phyloP scores from a whole-genome alignment of 2,329 filamentous ascomycete species.

The Aspergillus novofumigatus region DNA sequence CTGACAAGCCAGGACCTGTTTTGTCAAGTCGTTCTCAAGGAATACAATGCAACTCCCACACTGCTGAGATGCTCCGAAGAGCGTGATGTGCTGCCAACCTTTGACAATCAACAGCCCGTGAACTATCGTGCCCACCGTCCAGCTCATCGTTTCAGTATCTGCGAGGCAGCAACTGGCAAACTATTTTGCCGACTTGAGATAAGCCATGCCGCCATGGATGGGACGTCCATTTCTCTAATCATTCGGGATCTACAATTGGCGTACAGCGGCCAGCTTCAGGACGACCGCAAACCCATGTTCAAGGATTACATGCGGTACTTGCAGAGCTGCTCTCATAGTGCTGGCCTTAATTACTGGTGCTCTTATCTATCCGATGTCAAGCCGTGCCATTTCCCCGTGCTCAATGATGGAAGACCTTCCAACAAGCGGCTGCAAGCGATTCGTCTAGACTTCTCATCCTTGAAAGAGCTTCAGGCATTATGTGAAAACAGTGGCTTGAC shows the following conservation, averaged over 20 bases:
- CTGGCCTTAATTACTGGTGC: conserved; percentile 36
- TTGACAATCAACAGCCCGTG: conserved; percentile 27
- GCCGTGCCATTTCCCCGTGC: conserved; percentile 34
- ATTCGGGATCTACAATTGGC: conserved; percentile 44
- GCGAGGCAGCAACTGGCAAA: conserved; percentile 34
- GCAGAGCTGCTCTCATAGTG: conserved; percentile 18
- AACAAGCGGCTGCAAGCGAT: conserved; percentile 27
- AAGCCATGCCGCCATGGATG: conserved; percentile 51
- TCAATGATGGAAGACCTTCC: conserved; percentile 25
- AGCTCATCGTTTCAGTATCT: conserved; percentile 46
- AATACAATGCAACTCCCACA: conserved; percentile 22
- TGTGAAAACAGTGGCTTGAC: conserved; percentile 46
- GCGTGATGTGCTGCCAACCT: conserved; percentile 23
- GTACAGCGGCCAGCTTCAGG: conserved; percentile 42
- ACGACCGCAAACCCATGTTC: conserved; percentile 32
- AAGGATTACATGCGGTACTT: conserved; percentile 34
- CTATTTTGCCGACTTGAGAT: conserved; percentile 48
- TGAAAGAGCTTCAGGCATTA: conserved; percentile 29
- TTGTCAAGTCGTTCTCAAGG: conserved; percentile 33
- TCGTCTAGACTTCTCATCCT: conserved; percentile 25
- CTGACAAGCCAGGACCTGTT: conserved; percentile 29
- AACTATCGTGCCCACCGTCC: conserved; percentile 28
- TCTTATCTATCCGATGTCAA: conserved; percentile 31
- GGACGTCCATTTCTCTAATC: conserved; percentile 48
- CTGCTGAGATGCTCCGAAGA: conserved; percentile 29